These are phyloP conservation scores for Pseudognaphalium luteoalbum DNA, from an alignment of 129 eudicot genomes.

Conservation along the genomic window DNA sequence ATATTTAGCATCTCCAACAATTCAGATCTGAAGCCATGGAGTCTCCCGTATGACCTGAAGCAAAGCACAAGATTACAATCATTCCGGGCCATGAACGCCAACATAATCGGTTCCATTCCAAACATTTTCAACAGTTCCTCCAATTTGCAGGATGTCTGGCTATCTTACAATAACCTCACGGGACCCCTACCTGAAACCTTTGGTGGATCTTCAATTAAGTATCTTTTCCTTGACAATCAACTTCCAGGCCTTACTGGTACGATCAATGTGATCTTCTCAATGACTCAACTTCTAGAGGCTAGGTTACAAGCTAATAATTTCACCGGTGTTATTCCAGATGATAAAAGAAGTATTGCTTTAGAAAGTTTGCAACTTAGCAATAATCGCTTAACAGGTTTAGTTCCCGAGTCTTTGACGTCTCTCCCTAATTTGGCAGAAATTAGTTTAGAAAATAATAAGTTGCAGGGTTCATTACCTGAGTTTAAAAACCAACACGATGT, in stretches of 20 bases:
- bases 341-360: neutral
- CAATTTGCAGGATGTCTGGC: no score
- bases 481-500: neutral
- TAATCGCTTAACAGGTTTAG: conserved; percentile 10
- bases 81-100: no score
- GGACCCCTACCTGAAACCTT: no score
- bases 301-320: conserved; percentile 5
- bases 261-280: conserved; percentile 4
- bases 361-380: conserved; percentile 4
- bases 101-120: no score
- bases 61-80: no score
- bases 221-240: neutral
- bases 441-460: conserved; percentile 9
- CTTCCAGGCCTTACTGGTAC: conserved; percentile 10
- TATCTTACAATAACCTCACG: no score
- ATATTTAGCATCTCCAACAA: no score
- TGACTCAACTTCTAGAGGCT: neutral
- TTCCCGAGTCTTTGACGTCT: neutral
- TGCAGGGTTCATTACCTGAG: conserved; percentile 10
- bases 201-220: no score
- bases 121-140: no score
- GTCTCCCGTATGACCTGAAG: no score
- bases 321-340: conserved; percentile 18
- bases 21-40: no score
- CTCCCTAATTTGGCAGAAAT: neutral